Percentiles rank a stretch among this genome's conserved stretches.
Conservation (phyloP, 108 stramenopile species). For the Stephanodiscus triporus region DNA sequence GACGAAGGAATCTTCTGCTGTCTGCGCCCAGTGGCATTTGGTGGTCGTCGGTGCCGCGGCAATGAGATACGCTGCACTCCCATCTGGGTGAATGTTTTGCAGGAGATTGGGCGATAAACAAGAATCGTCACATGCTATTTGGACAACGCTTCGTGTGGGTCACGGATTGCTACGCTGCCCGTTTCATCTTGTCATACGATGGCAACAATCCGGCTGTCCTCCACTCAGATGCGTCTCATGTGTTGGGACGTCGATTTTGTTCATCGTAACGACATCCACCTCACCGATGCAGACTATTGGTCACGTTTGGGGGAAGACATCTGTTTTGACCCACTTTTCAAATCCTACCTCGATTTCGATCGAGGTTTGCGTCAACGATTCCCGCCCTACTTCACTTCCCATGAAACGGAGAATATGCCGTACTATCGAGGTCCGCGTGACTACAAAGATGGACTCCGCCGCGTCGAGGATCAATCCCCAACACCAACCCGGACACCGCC, state of each 20-base stretch:
- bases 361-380: background rate
- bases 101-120: background rate
- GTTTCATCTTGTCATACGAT: background rate
- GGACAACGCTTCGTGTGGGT: background rate
- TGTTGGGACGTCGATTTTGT: background rate
- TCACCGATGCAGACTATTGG: slow-evolving; percentile 7
- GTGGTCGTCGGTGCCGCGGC: background rate
- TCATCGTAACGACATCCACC: background rate
- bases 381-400: background rate
- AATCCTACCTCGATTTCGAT: background rate
- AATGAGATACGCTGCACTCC: background rate
- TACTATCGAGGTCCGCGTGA: background rate
- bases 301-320: background rate
- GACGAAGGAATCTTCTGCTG: background rate
- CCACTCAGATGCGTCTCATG: background rate
- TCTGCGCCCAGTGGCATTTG: slow-evolving; percentile 1
- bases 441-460: background rate
- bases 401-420: slow-evolving; percentile 5
- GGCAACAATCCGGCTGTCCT: background rate
- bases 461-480: background rate
- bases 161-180: background rate
- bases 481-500: background rate
- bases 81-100: background rate
- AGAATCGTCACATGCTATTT: background rate
- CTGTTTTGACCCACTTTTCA: background rate